Percentiles rank a stretch among this genome's conserved stretches.
phyloP scores from a whole-genome alignment of 805 yeast genomes.

The Debaryomyces prosopidis region DNA sequence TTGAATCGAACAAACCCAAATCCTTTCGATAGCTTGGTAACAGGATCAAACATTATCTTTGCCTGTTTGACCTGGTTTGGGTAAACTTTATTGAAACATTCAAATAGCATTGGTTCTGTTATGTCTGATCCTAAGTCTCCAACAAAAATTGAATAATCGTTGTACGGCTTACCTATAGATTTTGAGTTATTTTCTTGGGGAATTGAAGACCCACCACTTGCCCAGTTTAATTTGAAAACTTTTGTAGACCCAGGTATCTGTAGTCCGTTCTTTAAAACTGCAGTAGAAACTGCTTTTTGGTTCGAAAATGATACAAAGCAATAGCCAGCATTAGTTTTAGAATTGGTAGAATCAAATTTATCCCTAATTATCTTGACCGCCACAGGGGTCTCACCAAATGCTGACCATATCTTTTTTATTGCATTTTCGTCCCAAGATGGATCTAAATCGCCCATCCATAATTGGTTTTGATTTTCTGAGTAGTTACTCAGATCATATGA shows the following conservation, averaged over 20 bases:
- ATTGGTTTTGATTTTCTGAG: constrained; percentile 30
- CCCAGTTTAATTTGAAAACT: constrained; percentile 76
- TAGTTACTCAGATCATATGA: constrained; percentile 1
- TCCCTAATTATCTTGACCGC: constrained; percentile 72
- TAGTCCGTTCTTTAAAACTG: constrained; percentile 66
- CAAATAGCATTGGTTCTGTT: constrained; percentile 63
- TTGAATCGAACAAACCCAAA: constrained; percentile 87
- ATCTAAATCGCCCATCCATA: constrained; percentile 93
- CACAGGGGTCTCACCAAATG: constrained; percentile 61
- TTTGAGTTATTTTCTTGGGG: constrained; percentile 16
- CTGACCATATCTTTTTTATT: constrained; percentile 67
- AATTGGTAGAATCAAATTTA: constrained; percentile 50
- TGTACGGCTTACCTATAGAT: constrained; percentile 4
- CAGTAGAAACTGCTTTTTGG: constrained; percentile 60
- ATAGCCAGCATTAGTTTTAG: constrained; percentile 42
- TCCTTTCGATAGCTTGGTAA: constrained; percentile 72
- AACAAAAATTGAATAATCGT: constrained; percentile 64
- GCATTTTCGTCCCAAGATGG: constrained; percentile 77
- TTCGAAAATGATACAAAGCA: constrained; percentile 78
- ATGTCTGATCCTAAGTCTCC: constrained; percentile 81
- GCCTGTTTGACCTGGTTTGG: constrained; percentile 71
- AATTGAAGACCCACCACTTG: constrained; percentile 45
- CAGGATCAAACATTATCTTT: constrained; percentile 74
- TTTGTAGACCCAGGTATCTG: constrained; percentile 66
- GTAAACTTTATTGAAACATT: constrained; percentile 65